A percentile compares a stretch with the other conserved stretches of the same genome.
phyloP scores from a whole-genome alignment of 208 protist genomes.

The Acanthamoeba polyphaga region DNA sequence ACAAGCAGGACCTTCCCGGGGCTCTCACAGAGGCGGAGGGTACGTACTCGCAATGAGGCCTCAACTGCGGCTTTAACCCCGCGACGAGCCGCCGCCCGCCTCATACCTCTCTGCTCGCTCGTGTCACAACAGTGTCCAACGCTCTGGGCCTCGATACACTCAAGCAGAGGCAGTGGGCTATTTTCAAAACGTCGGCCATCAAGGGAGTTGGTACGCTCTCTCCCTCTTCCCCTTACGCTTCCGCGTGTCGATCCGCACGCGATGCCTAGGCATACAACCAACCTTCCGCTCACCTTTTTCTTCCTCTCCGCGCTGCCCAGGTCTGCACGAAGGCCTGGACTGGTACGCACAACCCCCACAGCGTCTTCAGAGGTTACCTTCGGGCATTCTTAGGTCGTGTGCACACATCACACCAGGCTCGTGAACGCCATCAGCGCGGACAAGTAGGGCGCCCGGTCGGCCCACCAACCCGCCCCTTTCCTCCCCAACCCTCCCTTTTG shows the following conservation, averaged over 20 bases:
- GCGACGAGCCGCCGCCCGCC: neutral
- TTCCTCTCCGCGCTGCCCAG: neutral
- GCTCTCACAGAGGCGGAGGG: constrained; percentile 45
- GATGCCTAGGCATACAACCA: neutral
- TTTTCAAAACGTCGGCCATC: constrained; percentile 92
- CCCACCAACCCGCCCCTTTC: too few relatives aligned
- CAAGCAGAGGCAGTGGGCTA: constrained; percentile 92
- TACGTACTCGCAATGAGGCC: neutral
- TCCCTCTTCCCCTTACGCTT: neutral
- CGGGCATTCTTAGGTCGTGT: neutral
- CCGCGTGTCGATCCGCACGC: too few relatives aligned
- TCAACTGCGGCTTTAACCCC: neutral
- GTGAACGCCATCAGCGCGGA: constrained; percentile 12
- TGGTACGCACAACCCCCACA: neutral
- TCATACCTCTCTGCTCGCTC: neutral
- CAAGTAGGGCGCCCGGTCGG: neutral
- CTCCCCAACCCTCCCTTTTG: too few relatives aligned
- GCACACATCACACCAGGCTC: neutral
- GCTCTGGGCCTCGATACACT: constrained; percentile 89
- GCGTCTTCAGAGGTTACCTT: neutral
- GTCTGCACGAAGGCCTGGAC: constrained; percentile 50
- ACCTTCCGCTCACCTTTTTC: neutral
- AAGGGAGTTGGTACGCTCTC: constrained; percentile 82
- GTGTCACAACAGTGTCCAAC: constrained; percentile 84
- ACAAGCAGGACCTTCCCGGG: constrained; percentile 94